Conservation (phyloP, 352 stramenopile genomes). For the Phytophthora chlamydospora region DNA sequence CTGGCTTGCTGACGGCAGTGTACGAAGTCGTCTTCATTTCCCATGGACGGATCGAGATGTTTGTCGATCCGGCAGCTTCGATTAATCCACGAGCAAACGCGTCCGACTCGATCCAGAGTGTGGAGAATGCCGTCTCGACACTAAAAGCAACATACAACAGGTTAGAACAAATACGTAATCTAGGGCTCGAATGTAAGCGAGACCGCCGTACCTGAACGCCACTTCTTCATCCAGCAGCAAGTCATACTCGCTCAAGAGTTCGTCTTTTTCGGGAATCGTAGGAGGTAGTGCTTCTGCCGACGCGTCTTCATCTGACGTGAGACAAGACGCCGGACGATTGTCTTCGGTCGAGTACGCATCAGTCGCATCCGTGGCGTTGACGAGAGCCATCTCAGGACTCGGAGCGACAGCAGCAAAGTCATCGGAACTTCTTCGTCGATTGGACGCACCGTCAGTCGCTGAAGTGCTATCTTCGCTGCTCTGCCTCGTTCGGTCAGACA, state of each 20-base stretch:
- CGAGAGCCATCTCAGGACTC: conserved; percentile 18
- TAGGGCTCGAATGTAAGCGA: not conserved
- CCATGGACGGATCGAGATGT: conserved; percentile 64
- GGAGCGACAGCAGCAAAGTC: conserved; percentile 35
- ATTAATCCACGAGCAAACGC: conserved; percentile 58
- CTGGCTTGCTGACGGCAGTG: conserved; percentile 57
- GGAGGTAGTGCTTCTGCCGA: conserved; percentile 14
- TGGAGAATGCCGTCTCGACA: conserved; percentile 65
- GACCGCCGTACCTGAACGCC: conserved; percentile 62
- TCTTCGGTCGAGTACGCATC: conserved; percentile 9
- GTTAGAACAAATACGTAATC: not conserved
- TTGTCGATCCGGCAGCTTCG: conserved; percentile 56
- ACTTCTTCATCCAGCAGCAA: conserved; percentile 74
- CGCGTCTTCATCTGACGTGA: conserved; percentile 13
- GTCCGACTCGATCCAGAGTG: conserved; percentile 68
- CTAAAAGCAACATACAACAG: conserved; percentile 31
- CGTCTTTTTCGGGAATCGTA: conserved; percentile 51
- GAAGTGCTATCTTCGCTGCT: not conserved
- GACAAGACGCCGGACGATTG: conserved; percentile 6
- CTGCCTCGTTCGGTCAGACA: conserved; percentile 37
- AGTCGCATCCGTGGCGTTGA: not conserved
- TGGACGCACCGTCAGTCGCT: conserved; percentile 14
- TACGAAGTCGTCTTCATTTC: conserved; percentile 47
- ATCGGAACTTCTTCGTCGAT: conserved; percentile 25
- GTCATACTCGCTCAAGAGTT: conserved; percentile 71